These are phyloP conservation scores for Boletus sp. DNA, from an alignment of 768 basidiomycete species.

Conservation along the genomic window DNA sequence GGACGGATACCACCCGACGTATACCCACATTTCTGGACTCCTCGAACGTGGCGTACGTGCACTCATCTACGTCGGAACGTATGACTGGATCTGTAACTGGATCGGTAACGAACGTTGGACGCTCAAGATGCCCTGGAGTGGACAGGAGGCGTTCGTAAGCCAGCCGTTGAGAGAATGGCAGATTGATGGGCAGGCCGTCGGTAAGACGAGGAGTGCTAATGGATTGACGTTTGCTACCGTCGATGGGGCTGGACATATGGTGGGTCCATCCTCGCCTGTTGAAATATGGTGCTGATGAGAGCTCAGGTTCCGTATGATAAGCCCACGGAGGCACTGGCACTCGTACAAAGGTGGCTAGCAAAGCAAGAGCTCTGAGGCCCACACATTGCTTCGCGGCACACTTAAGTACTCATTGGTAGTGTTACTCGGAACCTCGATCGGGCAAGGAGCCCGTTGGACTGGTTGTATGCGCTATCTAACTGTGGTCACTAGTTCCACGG, in stretches of 20 bases:
- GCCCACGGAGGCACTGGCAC: conserved; percentile 49
- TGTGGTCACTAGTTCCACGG: neutral
- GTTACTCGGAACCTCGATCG: too few relatives aligned
- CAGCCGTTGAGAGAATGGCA: conserved; percentile 59
- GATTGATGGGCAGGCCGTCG: conserved; percentile 46
- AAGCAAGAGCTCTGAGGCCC: conserved; percentile 18
- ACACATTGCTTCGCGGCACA: too few relatives aligned
- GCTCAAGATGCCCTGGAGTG: conserved; percentile 71
- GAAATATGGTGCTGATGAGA: conserved; percentile 1
- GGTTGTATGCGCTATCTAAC: neutral
- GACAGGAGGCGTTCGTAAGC: conserved; percentile 47
- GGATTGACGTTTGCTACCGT: conserved; percentile 70
- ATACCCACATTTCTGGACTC: conserved; percentile 44
- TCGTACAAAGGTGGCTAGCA: conserved; percentile 51
- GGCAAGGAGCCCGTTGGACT: neutral
- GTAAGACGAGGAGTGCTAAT: conserved; percentile 53
- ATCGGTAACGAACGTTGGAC: conserved; percentile 77
- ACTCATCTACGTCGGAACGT: conserved; percentile 72
- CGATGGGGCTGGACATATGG: conserved; percentile 76
- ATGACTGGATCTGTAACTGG: conserved; percentile 82
- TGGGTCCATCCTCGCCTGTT: conserved; percentile 23
- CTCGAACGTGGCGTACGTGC: conserved; percentile 76
- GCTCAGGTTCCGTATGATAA: conserved; percentile 61
- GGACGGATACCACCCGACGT: conserved; percentile 38
- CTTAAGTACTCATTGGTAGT: neutral